A percentile compares a stretch with the other conserved stretches of the same genome.
These are phyloP conservation scores for Hypoxylon intermedium DNA, from an alignment of 495 filamentous ascomycete species.

Conservation along the genomic window DNA sequence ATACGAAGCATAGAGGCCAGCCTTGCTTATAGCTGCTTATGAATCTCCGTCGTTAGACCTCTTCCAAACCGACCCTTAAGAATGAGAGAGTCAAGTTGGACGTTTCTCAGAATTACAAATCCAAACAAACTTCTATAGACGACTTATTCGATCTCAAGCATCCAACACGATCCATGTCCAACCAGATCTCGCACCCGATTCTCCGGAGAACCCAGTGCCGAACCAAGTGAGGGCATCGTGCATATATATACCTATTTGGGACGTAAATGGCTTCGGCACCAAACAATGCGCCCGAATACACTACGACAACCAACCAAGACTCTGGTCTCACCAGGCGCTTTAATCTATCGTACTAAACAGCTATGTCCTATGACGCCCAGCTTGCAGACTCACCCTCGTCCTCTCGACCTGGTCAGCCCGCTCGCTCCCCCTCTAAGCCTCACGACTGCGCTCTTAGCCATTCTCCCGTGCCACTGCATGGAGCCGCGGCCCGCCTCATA, in stretches of 20 bases:
- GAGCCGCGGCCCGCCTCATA: constrained; percentile 37
- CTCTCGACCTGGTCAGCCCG: constrained; percentile 22
- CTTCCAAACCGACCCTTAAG: background rate
- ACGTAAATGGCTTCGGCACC: constrained; percentile 25
- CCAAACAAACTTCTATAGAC: constrained; percentile 6
- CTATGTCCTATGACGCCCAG: constrained; percentile 15
- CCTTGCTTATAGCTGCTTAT: background rate
- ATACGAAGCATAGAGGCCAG: background rate
- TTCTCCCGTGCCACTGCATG: constrained; percentile 14
- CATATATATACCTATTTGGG: constrained; percentile 27
- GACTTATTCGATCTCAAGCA: constrained; percentile 4
- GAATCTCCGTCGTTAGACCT: background rate
- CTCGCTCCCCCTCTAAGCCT: constrained; percentile 13
- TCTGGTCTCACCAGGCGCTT: background rate
- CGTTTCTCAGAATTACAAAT: background rate
- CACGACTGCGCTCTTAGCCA: constrained; percentile 7
- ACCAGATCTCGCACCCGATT: constrained; percentile 32
- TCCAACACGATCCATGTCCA: constrained; percentile 6
- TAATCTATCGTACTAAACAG: constrained; percentile 29
- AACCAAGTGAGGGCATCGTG: constrained; percentile 23
- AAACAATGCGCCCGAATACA: constrained; percentile 7
- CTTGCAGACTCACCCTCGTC: background rate
- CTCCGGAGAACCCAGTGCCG: constrained; percentile 30
- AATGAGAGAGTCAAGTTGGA: background rate
- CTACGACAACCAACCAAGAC: constrained; percentile 26